Base-by-base conservation (phyloP, 164 flowering plant species). In the Echeveria elegans region DNA sequence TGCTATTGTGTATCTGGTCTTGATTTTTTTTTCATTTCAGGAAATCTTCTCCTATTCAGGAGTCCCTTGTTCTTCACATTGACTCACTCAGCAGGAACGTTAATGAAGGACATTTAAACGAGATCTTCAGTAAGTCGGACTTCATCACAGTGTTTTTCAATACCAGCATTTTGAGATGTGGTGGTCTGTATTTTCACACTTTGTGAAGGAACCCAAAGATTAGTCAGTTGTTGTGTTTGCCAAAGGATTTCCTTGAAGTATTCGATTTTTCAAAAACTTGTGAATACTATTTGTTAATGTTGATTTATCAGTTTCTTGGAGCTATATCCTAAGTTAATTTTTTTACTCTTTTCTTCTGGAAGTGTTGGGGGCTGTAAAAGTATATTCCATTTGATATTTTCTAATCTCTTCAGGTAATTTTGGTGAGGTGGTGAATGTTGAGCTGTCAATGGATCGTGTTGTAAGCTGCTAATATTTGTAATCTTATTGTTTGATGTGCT, bases 11-110 rank as follows among this genome's bases (percentile, higher is more conserved):
- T 43, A 43, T 12, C 16, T 43, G 15, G n/a, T 43, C 23, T 43
- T 43, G 12, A 28, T 19, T 58, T 36, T 18, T 6, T 37, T 1
- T 10, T 70, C 47, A 56, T 78, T 80, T 59, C 95, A 94, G 99
- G 86, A 94, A 91, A 75, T 71, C 82, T 52, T 88, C 97, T 62
- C 87, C 97, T 0, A 65, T 82, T 62, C 83, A 68, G 10, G 96
- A 91, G 70, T 89, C 97, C 21, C 83, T 85, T 71, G 92, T 84
- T 64, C 97, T 94, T 68, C 84, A 85, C 69, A 68, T 94, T 66
- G 96, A 86, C 65, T 84, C 88, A 66, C 93, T 94, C 36, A 89
- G 85, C 38, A 84, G 97, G 74, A 94, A 91, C 82, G 97, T 94
- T 63, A 86, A 91, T 72, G 99, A 94, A 77, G 96, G 88, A 69